Evolutionary conservation across 257 asterid genomes (phyloP).

Genomic region (Perilla frutescens): DNA sequence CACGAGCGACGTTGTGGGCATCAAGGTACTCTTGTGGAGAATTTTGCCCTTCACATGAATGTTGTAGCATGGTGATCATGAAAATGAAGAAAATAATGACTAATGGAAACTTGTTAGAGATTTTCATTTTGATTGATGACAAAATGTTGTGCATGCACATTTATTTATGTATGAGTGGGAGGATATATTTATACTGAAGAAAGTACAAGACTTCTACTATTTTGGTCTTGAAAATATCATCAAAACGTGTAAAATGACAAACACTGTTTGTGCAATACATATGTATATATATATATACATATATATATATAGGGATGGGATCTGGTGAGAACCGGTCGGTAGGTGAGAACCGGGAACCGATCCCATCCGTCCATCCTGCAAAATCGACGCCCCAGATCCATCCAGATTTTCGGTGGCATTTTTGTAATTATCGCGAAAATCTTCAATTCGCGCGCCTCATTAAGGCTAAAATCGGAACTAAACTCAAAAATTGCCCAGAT

Average conservation of each 20-base stretch:
- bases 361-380: too few species aligned
- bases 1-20: slow-evolving; percentile 54
- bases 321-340: too few species aligned
- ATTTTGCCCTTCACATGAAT: slow-evolving; percentile 41
- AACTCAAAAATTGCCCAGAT: too few species aligned
- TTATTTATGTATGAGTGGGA: neutral
- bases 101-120: slow-evolving; percentile 24
- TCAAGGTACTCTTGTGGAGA: slow-evolving; percentile 45
- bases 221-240: neutral
- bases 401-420: too few species aligned
- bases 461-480: too few species aligned
- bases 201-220: neutral
- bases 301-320: too few species aligned
- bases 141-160: neutral
- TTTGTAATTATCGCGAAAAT: too few species aligned
- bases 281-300: too few species aligned
- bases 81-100: slow-evolving; percentile 19
- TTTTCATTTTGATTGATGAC: slow-evolving; percentile 23
- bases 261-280: neutral
- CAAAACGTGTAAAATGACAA: slow-evolving; percentile 2
- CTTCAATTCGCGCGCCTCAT: too few species aligned
- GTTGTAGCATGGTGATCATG: slow-evolving; percentile 8
- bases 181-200: slow-evolving; percentile 22
- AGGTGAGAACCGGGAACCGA: too few species aligned
- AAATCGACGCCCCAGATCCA: too few species aligned